Evolutionary conservation across 345 rosid genomes (phyloP).

Genomic region (Bruguiera gymnorhiza): DNA sequence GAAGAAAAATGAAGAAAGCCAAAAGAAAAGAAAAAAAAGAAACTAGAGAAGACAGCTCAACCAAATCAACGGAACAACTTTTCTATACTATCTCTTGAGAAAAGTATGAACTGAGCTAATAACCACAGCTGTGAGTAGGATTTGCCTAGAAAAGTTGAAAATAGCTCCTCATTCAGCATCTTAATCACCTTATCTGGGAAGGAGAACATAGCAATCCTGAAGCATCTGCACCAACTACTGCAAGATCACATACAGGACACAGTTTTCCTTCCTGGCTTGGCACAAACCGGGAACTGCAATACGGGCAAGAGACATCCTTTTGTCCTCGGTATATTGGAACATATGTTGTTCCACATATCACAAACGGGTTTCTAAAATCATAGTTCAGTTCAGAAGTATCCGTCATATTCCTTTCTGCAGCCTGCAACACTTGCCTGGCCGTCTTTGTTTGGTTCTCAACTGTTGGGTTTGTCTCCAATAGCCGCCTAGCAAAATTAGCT

Average conservation of each 20-base stretch:
- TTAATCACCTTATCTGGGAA: slow-evolving; percentile 52
- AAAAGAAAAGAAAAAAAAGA: not conserved
- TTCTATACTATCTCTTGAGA: slow-evolving; percentile 20
- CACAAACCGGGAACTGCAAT: slow-evolving; percentile 78
- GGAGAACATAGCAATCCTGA: slow-evolving; percentile 90
- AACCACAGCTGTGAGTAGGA: slow-evolving; percentile 12
- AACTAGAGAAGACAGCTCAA: slow-evolving; percentile 17
- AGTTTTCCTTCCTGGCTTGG: slow-evolving; percentile 68
- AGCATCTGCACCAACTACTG: slow-evolving; percentile 86
- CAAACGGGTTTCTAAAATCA: slow-evolving; percentile 93
- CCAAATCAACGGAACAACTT: slow-evolving; percentile 20
- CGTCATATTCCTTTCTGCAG: slow-evolving; percentile 70
- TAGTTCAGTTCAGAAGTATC: slow-evolving; percentile 69
- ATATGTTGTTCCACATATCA: slow-evolving; percentile 81
- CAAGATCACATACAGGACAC: slow-evolving; percentile 77
- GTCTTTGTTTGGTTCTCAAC: slow-evolving; percentile 67
- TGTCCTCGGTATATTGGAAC: slow-evolving; percentile 92
- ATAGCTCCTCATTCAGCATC: not conserved
- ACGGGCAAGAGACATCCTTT: slow-evolving; percentile 80
- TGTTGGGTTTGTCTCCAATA: slow-evolving; percentile 74
- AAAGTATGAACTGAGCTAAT: slow-evolving; percentile 2
- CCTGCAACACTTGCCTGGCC: slow-evolving; percentile 76
- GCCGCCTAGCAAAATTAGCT: slow-evolving; percentile 70
- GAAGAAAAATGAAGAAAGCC: not conserved
- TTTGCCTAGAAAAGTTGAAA: slow-evolving; percentile 18